A percentile compares a stretch with the other conserved stretches of the same genome.
Conservation (phyloP, 345 rosid genomes). For the Conringia planisiliqua region DNA sequence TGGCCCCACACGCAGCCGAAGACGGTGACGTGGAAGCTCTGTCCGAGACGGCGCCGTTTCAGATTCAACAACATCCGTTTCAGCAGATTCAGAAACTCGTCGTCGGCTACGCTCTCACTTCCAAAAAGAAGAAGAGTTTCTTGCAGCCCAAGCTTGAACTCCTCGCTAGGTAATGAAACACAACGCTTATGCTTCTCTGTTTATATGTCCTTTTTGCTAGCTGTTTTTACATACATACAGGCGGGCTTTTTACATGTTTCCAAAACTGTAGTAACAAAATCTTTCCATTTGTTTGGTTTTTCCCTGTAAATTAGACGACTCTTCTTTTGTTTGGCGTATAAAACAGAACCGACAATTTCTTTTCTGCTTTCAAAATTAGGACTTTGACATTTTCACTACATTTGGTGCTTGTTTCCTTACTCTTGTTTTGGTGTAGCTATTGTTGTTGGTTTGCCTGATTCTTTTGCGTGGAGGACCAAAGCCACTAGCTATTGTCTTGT, state of each 20-base stretch:
- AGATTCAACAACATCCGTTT: not conserved
- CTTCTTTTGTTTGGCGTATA: constrained; percentile 16
- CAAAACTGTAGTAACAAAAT: not conserved
- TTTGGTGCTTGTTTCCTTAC: constrained; percentile 27
- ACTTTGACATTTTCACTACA: constrained; percentile 29
- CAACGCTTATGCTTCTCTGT: not conserved
- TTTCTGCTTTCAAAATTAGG: constrained; percentile 15
- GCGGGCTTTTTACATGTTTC: too few relatives aligned
- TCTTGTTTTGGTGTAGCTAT: constrained; percentile 14
- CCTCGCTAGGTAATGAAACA: constrained; percentile 50
- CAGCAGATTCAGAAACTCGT: constrained; percentile 42
- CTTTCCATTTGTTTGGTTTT: not conserved
- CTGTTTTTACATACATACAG: not conserved
- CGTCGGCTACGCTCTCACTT: constrained; percentile 88
- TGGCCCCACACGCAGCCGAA: constrained; percentile 31
- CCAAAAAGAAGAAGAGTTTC: constrained; percentile 89
- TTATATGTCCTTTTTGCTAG: not conserved
- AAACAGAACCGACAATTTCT: constrained; percentile 20
- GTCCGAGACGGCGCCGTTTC: constrained; percentile 22
- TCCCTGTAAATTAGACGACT: not conserved
- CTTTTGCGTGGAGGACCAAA: constrained; percentile 21
- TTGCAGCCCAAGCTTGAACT: constrained; percentile 80
- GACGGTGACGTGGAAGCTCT: not conserved
- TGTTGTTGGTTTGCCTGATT: constrained; percentile 16
- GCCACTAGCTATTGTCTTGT: constrained; percentile 27